phyloP scores from a whole-genome alignment of 2,329 filamentous ascomycete genomes.

The Gyromitra esculenta region DNA sequence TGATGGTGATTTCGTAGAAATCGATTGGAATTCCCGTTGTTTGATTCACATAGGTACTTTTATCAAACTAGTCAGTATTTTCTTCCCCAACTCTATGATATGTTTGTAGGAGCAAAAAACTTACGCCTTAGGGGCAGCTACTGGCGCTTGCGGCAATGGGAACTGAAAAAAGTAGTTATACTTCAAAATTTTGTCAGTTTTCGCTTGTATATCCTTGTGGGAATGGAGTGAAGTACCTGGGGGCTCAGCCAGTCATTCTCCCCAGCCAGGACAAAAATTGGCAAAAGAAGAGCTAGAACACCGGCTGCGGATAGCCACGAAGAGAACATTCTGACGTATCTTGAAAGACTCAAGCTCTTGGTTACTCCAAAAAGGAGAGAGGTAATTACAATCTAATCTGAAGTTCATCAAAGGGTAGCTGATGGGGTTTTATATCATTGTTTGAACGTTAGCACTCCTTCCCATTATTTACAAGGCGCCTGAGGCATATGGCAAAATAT shows the following conservation, averaged over 20 bases:
- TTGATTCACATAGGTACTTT: slow-evolving; percentile 59
- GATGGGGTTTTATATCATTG: slow-evolving; percentile 6
- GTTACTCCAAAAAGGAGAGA: not conserved
- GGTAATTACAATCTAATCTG: not conserved
- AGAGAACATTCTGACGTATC: slow-evolving; percentile 20
- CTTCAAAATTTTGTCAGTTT: slow-evolving; percentile 13
- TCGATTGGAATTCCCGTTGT: slow-evolving; percentile 61
- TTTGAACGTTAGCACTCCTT: not conserved
- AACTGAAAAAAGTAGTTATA: slow-evolving; percentile 48
- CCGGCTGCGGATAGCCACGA: slow-evolving; percentile 33
- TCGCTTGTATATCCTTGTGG: not conserved
- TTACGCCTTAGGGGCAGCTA: slow-evolving; percentile 37
- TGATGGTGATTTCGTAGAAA: slow-evolving; percentile 64
- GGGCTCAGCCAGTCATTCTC: slow-evolving; percentile 42
- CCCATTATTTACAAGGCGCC: not conserved
- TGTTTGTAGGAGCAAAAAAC: not conserved
- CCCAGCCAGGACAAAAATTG: slow-evolving; percentile 18
- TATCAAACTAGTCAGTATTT: not conserved
- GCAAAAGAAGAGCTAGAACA: slow-evolving; percentile 12
- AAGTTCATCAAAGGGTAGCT: not conserved
- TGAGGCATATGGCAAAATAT: not conserved
- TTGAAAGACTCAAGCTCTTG: not conserved
- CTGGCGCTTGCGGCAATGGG: slow-evolving; percentile 35
- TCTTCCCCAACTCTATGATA: not conserved
- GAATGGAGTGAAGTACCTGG: slow-evolving; percentile 18